Base-by-base conservation (phyloP, 768 basidiomycete species). In the Terana coerulea region DNA sequence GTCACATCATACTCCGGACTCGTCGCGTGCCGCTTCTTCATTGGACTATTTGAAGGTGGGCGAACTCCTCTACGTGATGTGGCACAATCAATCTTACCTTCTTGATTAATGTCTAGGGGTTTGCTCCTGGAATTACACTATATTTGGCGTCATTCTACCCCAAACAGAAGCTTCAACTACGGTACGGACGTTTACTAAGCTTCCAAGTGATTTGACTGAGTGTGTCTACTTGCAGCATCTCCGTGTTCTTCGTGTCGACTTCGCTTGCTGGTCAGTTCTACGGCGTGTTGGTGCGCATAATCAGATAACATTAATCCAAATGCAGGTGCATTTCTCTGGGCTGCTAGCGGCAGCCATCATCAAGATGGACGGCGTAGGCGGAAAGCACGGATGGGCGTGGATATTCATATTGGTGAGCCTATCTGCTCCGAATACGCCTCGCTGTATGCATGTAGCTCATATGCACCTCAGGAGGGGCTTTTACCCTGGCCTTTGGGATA, bases 331-430 rank as follows among this genome's bases (percentile, higher is more conserved):
- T 44, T 83, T 84, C 58, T 83, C 82, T 5, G 85, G 86, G 36
- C 65, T 87, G 6, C 71, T 88, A 21, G 83, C 84, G 1, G 70
- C 79, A 28, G 81, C 72, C 1, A 83, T 88, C 44, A 60, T 72
- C n/a, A 64, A 79, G 12, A 79, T 88, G 72, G 63, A 81, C 39
- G 79, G 78, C 11, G 64, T 73, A 9, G 72, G 75, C 2, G 77
- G 79, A 5, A 73, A 67, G 47, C 69, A 76, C 1, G 84, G 79
- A 0, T 86, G 84, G 84, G 71, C 77, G 14, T 88, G 82, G 84
- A 78, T 86, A 43, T 83, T 84, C 62, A 80, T 83, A 47, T 67
- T 84, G 28, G 77, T 79, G 62, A 1, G 64, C 53, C 5, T 15
- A 15, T 3, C 29, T 22, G 11, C 3, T 40, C 46, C 4, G 6